Conservation (phyloP, 2,329 filamentous ascomycete species). For the Bipolaris zeicola region DNA sequence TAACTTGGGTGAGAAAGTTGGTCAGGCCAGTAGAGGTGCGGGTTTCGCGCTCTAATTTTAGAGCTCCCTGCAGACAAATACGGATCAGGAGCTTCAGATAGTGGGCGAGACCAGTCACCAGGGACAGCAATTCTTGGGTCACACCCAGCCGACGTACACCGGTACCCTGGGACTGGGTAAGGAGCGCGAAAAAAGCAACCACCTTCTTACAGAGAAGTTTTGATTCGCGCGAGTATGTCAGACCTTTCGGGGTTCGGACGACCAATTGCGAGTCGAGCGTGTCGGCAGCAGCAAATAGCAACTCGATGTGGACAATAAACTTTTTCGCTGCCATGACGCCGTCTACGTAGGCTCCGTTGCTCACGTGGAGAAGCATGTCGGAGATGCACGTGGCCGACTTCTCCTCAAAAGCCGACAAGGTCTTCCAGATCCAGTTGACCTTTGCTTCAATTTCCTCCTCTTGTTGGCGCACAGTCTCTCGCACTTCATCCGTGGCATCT, state of each 20-base stretch:
- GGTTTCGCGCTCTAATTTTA: conserved; percentile 88
- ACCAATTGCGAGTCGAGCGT: conserved; percentile 77
- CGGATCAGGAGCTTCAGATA: conserved; percentile 97
- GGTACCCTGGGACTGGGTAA: conserved; percentile 93
- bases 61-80: conserved; percentile 90
- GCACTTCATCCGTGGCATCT: conserved; percentile 69
- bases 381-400: conserved; percentile 98
- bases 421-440: conserved; percentile 97
- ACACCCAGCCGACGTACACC: conserved; percentile 91
- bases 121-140: conserved; percentile 94
- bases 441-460: conserved; percentile 98
- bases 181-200: conserved; percentile 92
- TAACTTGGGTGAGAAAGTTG: conserved; percentile 81
- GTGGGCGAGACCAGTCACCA: conserved; percentile 94
- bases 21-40: conserved; percentile 75
- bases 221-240: conserved; percentile 93
- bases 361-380: conserved; percentile 97
- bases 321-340: conserved; percentile 93
- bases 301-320: conserved; percentile 95
- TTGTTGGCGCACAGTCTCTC: conserved; percentile 77
- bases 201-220: conserved; percentile 99
- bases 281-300: conserved; percentile 88
- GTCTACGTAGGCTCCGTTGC: conserved; percentile 94
- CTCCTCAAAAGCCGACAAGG: conserved; percentile 94
- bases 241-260: conserved; percentile 72